Evolutionary conservation across 495 filamentous ascomycete species (phyloP).

Genomic region (Geopyxis carbonaria): DNA sequence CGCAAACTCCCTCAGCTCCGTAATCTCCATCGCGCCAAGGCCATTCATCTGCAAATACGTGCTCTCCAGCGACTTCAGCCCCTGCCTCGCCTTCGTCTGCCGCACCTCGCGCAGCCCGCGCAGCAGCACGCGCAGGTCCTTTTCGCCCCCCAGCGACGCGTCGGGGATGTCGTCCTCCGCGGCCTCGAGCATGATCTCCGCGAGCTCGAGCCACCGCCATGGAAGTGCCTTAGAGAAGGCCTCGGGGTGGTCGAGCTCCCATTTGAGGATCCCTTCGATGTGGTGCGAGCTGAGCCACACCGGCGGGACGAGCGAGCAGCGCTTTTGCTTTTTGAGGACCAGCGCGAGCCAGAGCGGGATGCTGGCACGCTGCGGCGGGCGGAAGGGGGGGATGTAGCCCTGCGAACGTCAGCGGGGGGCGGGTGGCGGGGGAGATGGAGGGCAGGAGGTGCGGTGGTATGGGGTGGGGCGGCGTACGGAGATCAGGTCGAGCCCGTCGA

Average conservation of each 20-base stretch:
- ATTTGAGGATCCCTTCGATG: constrained; percentile 54
- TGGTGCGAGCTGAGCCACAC: constrained; percentile 65
- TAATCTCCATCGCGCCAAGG: constrained; percentile 79
- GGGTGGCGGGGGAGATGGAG: constrained; percentile 1
- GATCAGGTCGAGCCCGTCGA: constrained; percentile 70
- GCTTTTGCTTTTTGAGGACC: constrained; percentile 82
- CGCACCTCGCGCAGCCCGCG: constrained; percentile 75
- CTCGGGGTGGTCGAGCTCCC: constrained; percentile 52
- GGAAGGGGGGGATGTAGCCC: constrained; percentile 60
- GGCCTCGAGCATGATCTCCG: constrained; percentile 65
- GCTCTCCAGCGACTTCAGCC: constrained; percentile 51
- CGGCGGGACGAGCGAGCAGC: constrained; percentile 84
- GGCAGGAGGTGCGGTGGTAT: constrained; percentile 6
- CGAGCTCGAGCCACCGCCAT: constrained; percentile 85
- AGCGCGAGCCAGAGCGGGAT: constrained; percentile 95
- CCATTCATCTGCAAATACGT: constrained; percentile 47
- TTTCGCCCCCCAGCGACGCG: constrained; percentile 37
- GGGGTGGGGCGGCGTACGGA: constrained; percentile 43
- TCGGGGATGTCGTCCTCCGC: constrained; percentile 73
- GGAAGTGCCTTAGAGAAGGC: constrained; percentile 69
- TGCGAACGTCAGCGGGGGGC: constrained; percentile 26
- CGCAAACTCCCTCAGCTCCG: constrained; percentile 72
- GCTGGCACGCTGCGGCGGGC: constrained; percentile 61
- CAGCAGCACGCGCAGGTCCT: constrained; percentile 45
- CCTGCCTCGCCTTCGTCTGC: constrained; percentile 70